Conservation (phyloP, 1,284 basidiomycete genomes). For the Volvariella surrecta region DNA sequence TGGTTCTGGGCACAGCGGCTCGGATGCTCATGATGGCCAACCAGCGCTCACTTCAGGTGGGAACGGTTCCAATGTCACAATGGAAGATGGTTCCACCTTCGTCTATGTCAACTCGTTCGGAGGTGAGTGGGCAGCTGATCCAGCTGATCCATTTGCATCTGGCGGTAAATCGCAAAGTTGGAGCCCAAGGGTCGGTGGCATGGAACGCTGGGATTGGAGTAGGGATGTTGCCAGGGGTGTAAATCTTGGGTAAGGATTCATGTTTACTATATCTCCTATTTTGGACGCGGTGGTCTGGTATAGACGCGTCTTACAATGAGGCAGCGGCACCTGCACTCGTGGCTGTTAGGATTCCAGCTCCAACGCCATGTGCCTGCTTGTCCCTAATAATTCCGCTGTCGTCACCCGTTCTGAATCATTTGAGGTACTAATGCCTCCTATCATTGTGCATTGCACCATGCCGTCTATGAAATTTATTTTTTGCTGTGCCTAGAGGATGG, state of each 20-base stretch:
- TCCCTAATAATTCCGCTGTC: too few species aligned
- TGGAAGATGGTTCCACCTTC: slow-evolving; percentile 60
- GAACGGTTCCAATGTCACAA: slow-evolving; percentile 48
- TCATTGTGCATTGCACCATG: neutral
- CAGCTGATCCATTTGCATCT: slow-evolving; percentile 62
- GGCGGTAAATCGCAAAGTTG: slow-evolving; percentile 70
- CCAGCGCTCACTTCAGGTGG: slow-evolving; percentile 2
- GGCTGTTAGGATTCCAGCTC: too few species aligned
- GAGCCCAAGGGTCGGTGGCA: slow-evolving; percentile 45
- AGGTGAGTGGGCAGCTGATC: slow-evolving; percentile 53
- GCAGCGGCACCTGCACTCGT: too few species aligned
- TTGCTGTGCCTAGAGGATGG: slow-evolving; percentile 25
- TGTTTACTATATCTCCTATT: neutral
- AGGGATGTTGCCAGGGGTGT: slow-evolving; percentile 31
- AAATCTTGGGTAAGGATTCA: slow-evolving; percentile 30
- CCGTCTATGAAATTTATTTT: neutral
- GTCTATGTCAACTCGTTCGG: slow-evolving; percentile 67
- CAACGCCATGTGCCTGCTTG: too few species aligned
- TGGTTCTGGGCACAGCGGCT: slow-evolving; percentile 2
- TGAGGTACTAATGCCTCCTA: too few species aligned
- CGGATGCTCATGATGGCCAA: slow-evolving; percentile 4
- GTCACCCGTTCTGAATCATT: too few species aligned
- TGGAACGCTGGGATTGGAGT: slow-evolving; percentile 35
- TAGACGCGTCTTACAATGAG: neutral
- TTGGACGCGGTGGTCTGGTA: slow-evolving; percentile 1